Evolutionary conservation across 768 basidiomycete species (phyloP).

Genomic region (Lactarius sanguifluus): DNA sequence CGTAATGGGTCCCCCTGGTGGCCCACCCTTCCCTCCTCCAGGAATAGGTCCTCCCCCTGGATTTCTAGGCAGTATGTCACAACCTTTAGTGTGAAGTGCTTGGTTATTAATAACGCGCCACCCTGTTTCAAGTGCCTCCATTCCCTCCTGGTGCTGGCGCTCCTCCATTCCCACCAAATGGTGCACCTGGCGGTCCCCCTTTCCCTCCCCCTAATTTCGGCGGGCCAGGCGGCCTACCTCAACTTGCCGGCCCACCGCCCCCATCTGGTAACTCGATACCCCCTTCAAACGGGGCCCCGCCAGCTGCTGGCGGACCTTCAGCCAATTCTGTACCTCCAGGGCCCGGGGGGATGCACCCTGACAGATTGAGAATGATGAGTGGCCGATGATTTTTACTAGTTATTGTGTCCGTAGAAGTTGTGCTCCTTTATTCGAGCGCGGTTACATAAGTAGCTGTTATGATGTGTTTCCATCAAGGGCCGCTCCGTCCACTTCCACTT

Average conservation of each 20-base stretch:
- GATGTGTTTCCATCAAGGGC: background rate
- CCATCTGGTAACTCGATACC: slow-evolving; percentile 18
- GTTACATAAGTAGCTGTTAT: slow-evolving; percentile 20
- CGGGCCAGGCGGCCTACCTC: slow-evolving; percentile 32
- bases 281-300: slow-evolving; percentile 13
- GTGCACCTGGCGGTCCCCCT: slow-evolving; percentile 30
- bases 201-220: slow-evolving; percentile 40
- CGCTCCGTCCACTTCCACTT: background rate
- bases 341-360: slow-evolving; percentile 80
- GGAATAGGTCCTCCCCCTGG: slow-evolving; percentile 43
- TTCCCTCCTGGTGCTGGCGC: slow-evolving; percentile 45
- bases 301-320: slow-evolving; percentile 15
- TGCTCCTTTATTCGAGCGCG: background rate
- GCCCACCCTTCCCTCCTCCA: slow-evolving; percentile 72
- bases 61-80: slow-evolving; percentile 48
- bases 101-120: background rate
- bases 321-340: slow-evolving; percentile 37
- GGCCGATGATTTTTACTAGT: slow-evolving; percentile 9
- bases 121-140: slow-evolving; percentile 38
- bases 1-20: slow-evolving; percentile 55
- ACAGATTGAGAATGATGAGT: slow-evolving; percentile 78
- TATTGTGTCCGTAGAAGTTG: slow-evolving; percentile 1
- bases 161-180: slow-evolving; percentile 44
- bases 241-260: slow-evolving; percentile 31
- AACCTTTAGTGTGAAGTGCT: background rate